A percentile compares a stretch with the other conserved stretches of the same genome.
phyloP scores from a whole-genome alignment of 345 rosid species.

The Murraya paniculata region DNA sequence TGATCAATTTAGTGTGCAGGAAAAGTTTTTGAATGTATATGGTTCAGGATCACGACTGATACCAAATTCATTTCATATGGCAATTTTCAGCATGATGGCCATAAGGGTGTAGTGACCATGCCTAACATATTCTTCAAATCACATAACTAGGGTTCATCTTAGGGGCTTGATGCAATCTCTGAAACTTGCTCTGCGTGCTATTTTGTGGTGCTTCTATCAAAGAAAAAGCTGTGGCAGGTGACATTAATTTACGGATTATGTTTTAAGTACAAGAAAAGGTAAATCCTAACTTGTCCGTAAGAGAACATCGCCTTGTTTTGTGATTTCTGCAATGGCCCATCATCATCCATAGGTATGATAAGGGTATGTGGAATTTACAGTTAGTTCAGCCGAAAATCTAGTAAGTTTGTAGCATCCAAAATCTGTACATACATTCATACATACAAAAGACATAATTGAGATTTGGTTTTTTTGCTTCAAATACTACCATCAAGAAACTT shows the following conservation, averaged over 20 bases:
- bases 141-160: not conserved
- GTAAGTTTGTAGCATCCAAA: no score
- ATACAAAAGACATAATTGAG: not conserved
- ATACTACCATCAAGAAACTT: no score
- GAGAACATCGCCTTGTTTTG: no score
- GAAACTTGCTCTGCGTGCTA: not conserved
- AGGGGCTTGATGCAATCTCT: not conserved
- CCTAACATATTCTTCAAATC: not conserved
- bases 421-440: no score
- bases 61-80: not conserved
- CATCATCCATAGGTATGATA: not conserved
- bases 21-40: not conserved
- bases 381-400: no score
- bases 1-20: not conserved
- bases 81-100: not conserved
- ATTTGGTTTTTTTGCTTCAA: not conserved
- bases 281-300: no score
- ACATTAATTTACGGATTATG: not conserved
- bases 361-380: not conserved
- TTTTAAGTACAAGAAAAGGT: no score
- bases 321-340: not conserved
- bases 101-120: not conserved
- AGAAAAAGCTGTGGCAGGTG: not conserved
- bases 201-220: not conserved
- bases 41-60: not conserved